phyloP scores from a whole-genome alignment of 2,329 filamentous ascomycete species.

The Pseudonectria foliicola region DNA sequence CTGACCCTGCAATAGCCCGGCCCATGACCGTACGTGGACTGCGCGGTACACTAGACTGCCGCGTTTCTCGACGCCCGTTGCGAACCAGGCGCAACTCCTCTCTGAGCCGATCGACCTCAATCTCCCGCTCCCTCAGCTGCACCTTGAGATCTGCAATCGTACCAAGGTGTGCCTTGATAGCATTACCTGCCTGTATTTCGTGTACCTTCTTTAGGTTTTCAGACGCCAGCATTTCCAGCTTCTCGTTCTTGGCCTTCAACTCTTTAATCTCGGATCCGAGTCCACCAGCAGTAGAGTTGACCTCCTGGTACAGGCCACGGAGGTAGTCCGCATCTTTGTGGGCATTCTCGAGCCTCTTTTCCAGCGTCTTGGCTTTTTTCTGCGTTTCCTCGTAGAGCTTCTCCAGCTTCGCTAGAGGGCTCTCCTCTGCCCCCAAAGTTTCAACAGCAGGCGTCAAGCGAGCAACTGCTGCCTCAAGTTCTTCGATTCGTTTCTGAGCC shows the following conservation, averaged over 20 bases:
- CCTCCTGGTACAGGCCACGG: constrained; percentile 52
- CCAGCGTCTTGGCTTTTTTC: constrained; percentile 33
- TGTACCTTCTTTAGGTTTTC: constrained; percentile 42
- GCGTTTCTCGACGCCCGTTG: constrained; percentile 47
- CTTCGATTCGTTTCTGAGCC: constrained; percentile 28
- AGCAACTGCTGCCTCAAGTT: constrained; percentile 28
- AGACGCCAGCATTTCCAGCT: constrained; percentile 34
- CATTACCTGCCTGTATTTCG: constrained; percentile 33
- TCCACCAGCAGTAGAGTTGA: constrained; percentile 40
- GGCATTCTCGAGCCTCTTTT: constrained; percentile 33
- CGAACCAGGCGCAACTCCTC: constrained; percentile 43
- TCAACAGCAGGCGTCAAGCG: constrained; percentile 22
- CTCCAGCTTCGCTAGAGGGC: constrained; percentile 20
- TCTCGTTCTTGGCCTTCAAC: constrained; percentile 34
- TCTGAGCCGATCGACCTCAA: constrained; percentile 39
- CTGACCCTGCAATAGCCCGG: constrained; percentile 28
- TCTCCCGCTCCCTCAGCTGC: constrained; percentile 43
- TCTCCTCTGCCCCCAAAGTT: constrained; percentile 16
- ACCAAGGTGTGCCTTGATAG: constrained; percentile 27
- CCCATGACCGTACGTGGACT: constrained; percentile 47
- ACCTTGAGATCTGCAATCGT: constrained; percentile 35
- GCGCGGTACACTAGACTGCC: constrained; percentile 49
- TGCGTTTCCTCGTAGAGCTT: constrained; percentile 30
- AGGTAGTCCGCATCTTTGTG: constrained; percentile 49
- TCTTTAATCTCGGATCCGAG: constrained; percentile 39